phyloP scores from a whole-genome alignment of 176 grass and related monocot genomes.

The Carex parvula region DNA sequence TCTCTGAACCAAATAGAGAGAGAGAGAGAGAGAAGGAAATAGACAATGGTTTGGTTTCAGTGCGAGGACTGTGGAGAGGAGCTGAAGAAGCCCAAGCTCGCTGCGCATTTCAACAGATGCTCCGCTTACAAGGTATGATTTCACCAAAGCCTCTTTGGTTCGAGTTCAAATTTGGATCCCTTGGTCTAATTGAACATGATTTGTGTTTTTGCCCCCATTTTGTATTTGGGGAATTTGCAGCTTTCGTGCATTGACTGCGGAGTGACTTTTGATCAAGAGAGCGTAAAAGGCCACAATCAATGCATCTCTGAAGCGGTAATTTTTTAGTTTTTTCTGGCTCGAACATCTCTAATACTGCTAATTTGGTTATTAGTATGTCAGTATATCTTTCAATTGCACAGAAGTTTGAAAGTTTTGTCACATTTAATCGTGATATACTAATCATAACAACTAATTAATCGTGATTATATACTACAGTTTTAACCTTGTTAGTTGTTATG shows the following conservation, averaged over 20 bases:
- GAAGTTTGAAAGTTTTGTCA: background rate
- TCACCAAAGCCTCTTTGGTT: background rate
- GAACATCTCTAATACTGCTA: background rate
- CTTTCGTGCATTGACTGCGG: constrained; percentile 95
- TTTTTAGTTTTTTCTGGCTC: background rate
- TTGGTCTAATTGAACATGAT: background rate
- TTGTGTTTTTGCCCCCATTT: background rate
- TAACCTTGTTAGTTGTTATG: background rate
- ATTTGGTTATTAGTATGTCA: background rate
- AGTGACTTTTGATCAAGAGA: constrained; percentile 54
- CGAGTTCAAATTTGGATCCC: background rate
- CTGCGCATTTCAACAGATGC: constrained; percentile 82
- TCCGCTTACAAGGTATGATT: constrained; percentile 68
- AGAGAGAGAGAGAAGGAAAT: background rate
- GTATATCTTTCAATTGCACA: background rate
- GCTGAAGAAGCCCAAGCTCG: constrained; percentile 95
- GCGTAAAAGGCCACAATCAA: constrained; percentile 73
- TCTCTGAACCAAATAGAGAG: background rate
- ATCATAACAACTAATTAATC: background rate
- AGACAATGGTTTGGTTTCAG: constrained; percentile 95
- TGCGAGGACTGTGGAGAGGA: constrained; percentile 90
- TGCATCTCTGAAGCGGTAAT: constrained; percentile 86
- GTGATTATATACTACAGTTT: background rate
- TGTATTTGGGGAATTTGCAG: constrained; percentile 23
- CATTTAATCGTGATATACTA: too few species aligned